A percentile compares a stretch with the other conserved stretches of the same genome.
Evolutionary conservation across 768 basidiomycete genomes (phyloP).

Genomic region (Boletellus sp.): DNA sequence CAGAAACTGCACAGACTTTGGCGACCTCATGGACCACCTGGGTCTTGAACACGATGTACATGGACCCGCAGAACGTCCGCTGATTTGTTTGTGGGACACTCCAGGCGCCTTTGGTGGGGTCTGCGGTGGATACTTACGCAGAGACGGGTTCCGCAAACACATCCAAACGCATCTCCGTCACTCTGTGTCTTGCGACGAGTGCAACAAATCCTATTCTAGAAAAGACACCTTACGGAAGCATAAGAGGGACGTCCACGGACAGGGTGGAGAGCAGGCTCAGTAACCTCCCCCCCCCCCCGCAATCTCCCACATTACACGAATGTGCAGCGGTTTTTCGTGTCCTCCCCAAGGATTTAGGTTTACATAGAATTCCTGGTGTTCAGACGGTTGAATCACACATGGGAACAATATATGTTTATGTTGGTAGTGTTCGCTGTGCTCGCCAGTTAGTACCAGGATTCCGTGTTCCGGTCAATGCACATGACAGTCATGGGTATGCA

Average conservation of each 20-base stretch:
- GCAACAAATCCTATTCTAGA: conserved; percentile 2
- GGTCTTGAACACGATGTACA: not conserved
- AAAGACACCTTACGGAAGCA: conserved; percentile 3
- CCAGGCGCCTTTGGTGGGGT: rapidly evolving
- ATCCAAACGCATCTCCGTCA: not conserved
- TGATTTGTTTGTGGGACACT: conserved; percentile 6
- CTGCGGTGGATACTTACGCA: not conserved
- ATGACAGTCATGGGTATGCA: too few relatives aligned
- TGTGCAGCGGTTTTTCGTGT: too few relatives aligned
- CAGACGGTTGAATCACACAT: too few relatives aligned
- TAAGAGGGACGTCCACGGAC: not conserved
- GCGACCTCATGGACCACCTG: conserved; percentile 4
- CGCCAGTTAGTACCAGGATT: too few relatives aligned
- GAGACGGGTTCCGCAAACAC: conserved; percentile 8
- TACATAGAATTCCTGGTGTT: too few relatives aligned
- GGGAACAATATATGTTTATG: too few relatives aligned
- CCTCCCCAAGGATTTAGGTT: too few relatives aligned
- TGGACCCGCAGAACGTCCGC: not conserved
- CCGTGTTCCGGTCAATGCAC: too few relatives aligned
- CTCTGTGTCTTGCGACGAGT: not conserved
- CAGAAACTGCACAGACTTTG: not conserved
- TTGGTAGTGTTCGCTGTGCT: too few relatives aligned
- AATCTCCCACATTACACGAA: too few relatives aligned
- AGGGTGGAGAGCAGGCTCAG: too few relatives aligned
- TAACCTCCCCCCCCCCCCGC: too few relatives aligned